Evolutionary conservation across 2,329 filamentous ascomycete species (phyloP), one percentile per base, ranked within the genome.

Genomic region (Aspergillus tanneri): DNA sequence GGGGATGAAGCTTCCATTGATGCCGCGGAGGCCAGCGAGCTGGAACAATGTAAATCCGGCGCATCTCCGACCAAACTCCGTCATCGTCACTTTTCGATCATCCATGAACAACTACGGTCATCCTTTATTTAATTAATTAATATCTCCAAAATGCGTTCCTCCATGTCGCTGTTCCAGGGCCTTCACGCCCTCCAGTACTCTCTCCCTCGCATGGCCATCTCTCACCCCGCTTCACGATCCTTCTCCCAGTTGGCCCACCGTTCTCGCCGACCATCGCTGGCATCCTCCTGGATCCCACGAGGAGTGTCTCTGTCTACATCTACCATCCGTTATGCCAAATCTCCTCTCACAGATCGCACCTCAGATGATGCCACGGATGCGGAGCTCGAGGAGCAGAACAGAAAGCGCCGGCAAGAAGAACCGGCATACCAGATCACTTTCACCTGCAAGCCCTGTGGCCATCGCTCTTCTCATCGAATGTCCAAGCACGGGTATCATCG

Each of bases 401-500:
- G 65, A 58, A 49, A 64, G 43, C 62, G 70, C 52, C 62, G 71
- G 53, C 59, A 69, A 52, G 54, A 71, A 52, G 65, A 83, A 58
- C 89, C 89, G 1, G 83, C 88, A 48, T 99, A 97, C 72, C 80
- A 90, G 59, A 79, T 99, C 56, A 88, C 85, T 41, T 96, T 99
- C 69, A 99, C 93, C 58, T 99, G 93, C 79, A 85, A 87, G 50
- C 89, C 88, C 24, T 99, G 93, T 73, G 76, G 79, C 37, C 75
- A 81, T 27, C 86, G 91, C 49, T 95, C 89, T n/a, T 80, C 84
- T 10, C 95, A 99, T 72, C 81, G 81, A 42, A 78, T 99, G 60
- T 90, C 89, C 23, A 96, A 97, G 71, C 93, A 97, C 66, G 93
- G 90, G 24, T 99, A 99, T 67, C 91, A 97, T 71, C 79, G 85